Percentiles rank a stretch among this genome's conserved stretches.
These are phyloP conservation scores for Talaromyces sp. DNA, from an alignment of 2,329 filamentous ascomycete genomes.

Conservation along the genomic window DNA sequence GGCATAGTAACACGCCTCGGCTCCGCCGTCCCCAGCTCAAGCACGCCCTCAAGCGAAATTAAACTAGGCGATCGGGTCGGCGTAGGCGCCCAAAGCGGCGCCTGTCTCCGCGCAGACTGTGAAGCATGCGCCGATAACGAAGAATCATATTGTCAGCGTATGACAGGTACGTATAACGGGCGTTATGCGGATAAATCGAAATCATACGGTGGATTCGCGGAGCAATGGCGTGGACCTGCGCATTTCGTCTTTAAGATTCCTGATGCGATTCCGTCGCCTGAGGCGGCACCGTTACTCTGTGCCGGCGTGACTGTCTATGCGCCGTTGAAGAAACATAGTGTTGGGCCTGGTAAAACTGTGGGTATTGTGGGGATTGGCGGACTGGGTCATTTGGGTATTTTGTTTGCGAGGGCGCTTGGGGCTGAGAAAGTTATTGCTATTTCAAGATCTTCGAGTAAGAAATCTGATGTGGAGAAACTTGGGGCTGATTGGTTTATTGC, in stretches of 20 bases:
- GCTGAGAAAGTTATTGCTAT: conserved; percentile 64
- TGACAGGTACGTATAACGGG: conserved; percentile 41
- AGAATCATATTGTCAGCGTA: conserved; percentile 46
- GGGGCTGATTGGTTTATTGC: conserved; percentile 61
- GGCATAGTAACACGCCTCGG: conserved; percentile 61
- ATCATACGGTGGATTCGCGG: conserved; percentile 59
- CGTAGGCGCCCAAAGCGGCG: conserved; percentile 62
- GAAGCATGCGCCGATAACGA: conserved; percentile 42
- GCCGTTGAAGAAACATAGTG: conserved; percentile 67
- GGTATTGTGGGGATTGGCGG: conserved; percentile 74
- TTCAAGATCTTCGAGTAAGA: conserved; percentile 55
- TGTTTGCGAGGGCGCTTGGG: conserved; percentile 71
- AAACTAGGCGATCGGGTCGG: conserved; percentile 66
- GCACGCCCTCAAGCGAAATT: conserved; percentile 40
- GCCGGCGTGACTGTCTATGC: conserved; percentile 75
- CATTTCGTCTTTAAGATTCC: conserved; percentile 65
- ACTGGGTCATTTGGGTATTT: conserved; percentile 71
- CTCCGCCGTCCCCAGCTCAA: conserved; percentile 33
- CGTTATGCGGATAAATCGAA: conserved; percentile 40
- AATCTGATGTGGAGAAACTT: conserved; percentile 54
- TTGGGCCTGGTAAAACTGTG: conserved; percentile 71
- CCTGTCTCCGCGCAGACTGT: conserved; percentile 53
- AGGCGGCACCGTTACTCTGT: conserved; percentile 72
- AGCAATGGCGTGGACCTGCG: conserved; percentile 56
- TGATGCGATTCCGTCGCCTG: conserved; percentile 49